These are phyloP conservation scores for Ustilago vetiveriae DNA, from an alignment of 1,284 basidiomycete genomes.

Conservation along the genomic window DNA sequence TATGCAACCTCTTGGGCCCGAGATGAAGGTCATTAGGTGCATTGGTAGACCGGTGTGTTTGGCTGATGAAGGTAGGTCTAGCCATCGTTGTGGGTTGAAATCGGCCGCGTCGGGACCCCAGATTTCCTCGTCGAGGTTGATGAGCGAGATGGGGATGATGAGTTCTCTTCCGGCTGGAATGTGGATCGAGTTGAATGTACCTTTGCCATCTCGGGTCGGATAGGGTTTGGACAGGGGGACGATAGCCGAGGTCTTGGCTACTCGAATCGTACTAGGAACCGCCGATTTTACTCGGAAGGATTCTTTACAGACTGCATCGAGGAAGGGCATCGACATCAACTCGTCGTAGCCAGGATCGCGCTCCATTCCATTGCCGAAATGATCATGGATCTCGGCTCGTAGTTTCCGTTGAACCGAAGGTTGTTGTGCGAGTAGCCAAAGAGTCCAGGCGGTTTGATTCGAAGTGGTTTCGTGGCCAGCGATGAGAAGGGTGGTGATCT, in stretches of 20 bases:
- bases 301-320: constrained; percentile 60
- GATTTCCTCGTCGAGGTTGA: constrained; percentile 36
- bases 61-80: constrained; percentile 33
- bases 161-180: constrained; percentile 49
- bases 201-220: constrained; percentile 34
- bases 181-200: constrained; percentile 47
- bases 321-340: constrained; percentile 49
- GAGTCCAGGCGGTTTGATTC: constrained; percentile 60
- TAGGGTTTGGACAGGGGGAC: constrained; percentile 57
- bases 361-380: constrained; percentile 33
- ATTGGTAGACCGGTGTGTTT: constrained; percentile 35
- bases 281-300: constrained; percentile 48
- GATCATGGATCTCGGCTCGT: constrained; percentile 54
- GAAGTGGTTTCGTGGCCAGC: constrained; percentile 65
- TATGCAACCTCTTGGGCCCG: constrained; percentile 59
- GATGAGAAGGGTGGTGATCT: constrained; percentile 62
- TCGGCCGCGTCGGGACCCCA: constrained; percentile 56
- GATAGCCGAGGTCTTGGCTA: constrained; percentile 34
- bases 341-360: constrained; percentile 53
- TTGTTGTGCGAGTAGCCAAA: constrained; percentile 47
- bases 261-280: constrained; percentile 52
- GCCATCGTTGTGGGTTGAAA: constrained; percentile 61
- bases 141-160: constrained; percentile 51
- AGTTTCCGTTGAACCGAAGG: constrained; percentile 45
- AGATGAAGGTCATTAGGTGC: constrained; percentile 57